A percentile compares a stretch with the other conserved stretches of the same genome.
Conservation (phyloP, 2,329 filamentous ascomycete genomes). For the Sporothrix variecibatus region DNA sequence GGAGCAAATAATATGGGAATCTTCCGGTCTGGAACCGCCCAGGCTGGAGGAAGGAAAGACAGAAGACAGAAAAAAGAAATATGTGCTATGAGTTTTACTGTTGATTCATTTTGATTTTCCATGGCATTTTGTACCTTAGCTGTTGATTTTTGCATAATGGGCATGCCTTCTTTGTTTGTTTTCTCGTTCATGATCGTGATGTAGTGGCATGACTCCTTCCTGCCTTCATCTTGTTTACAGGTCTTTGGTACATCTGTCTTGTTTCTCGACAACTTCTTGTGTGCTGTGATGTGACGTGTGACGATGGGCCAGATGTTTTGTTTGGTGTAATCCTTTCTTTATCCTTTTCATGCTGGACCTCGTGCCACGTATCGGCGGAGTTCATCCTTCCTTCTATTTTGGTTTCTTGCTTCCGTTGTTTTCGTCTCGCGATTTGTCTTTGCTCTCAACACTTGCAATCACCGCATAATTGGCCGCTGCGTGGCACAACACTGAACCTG, state of each 20-base stretch:
- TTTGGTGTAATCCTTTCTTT: not conserved
- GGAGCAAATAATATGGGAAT: not conserved
- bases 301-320: not conserved
- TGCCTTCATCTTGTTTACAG: not conserved
- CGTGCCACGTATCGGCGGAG: not conserved
- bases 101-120: not conserved
- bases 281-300: conserved; percentile 1
- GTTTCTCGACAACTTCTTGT: not conserved
- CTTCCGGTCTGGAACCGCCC: not conserved
- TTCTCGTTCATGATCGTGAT: not conserved
- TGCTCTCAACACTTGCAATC: not conserved
- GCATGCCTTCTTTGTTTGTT: not conserved
- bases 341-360: not conserved
- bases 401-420: not conserved
- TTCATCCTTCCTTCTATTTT: not conserved
- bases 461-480: not conserved
- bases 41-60: not conserved
- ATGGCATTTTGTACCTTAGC: not conserved
- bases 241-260: not conserved
- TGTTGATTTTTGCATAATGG: not conserved
- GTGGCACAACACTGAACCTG: not conserved
- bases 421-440: conserved; percentile 2
- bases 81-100: not conserved
- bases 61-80: not conserved
- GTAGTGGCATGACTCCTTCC: not conserved